These are phyloP conservation scores for Juglanconis sp. DNA, from an alignment of 2,329 filamentous ascomycete species.

Conservation along the genomic window DNA sequence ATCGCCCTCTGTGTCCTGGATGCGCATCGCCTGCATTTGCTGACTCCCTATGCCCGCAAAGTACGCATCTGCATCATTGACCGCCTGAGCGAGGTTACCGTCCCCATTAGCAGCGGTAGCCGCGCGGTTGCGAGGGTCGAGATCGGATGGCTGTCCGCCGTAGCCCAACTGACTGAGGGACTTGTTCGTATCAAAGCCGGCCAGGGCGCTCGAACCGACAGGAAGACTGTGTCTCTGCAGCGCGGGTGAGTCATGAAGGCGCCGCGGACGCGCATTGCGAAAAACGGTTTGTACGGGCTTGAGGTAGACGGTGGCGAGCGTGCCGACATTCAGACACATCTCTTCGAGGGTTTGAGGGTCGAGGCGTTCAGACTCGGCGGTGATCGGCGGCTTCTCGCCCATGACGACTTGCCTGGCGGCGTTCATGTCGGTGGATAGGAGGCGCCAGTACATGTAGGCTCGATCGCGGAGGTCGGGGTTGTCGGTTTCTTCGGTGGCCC, in stretches of 20 bases:
- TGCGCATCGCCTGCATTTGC: constrained; percentile 69
- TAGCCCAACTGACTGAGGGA: constrained; percentile 56
- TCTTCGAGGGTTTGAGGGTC: constrained; percentile 91
- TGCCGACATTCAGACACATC: constrained; percentile 95
- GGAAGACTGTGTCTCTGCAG: constrained; percentile 71
- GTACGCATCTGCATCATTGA: constrained; percentile 84
- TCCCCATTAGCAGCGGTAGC: constrained; percentile 22
- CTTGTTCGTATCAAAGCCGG: constrained; percentile 53
- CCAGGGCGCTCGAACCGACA: constrained; percentile 39
- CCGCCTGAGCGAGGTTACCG: constrained; percentile 62
- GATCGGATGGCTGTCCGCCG: constrained; percentile 49
- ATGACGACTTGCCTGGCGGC: constrained; percentile 87
- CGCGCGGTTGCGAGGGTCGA: constrained; percentile 40
- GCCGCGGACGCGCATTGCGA: constrained; percentile 77
- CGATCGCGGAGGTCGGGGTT: constrained; percentile 94
- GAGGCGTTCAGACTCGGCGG: constrained; percentile 90
- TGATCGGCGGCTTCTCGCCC: constrained; percentile 96
- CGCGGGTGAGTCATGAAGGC: constrained; percentile 78
- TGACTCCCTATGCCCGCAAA: constrained; percentile 75
- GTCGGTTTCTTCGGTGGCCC: constrained; percentile 99
- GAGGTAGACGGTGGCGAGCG: constrained; percentile 92
- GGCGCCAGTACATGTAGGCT: constrained; percentile 99
- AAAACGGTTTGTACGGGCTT: constrained; percentile 98
- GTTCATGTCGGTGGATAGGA: constrained; percentile 87
- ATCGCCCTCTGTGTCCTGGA: constrained; percentile 59